phyloP scores from a whole-genome alignment of 805 yeast genomes.

The Monosporozyma yasuniensis region DNA sequence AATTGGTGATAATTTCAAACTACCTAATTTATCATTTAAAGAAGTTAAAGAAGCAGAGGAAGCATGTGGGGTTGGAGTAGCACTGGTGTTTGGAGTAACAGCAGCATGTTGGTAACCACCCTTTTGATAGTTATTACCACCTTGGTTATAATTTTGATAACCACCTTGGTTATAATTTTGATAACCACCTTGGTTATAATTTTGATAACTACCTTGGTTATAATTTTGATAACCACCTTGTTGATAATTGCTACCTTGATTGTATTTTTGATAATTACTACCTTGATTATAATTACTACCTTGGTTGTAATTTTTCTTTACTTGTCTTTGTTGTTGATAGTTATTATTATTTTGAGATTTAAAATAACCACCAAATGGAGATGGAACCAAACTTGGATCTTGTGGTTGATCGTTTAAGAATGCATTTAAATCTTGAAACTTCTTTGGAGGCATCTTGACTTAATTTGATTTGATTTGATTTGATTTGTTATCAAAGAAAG shows the following conservation, averaged over 20 bases:
- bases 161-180: slow-evolving; percentile 10
- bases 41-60: slow-evolving; percentile 70
- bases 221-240: slow-evolving; percentile 11
- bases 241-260: slow-evolving; percentile 14
- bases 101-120: slow-evolving; percentile 27
- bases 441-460: slow-evolving; percentile 20
- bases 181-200: slow-evolving; percentile 9
- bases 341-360: slow-evolving; percentile 11
- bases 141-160: slow-evolving; percentile 9
- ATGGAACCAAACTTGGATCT: slow-evolving; percentile 24
- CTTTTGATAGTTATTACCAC: slow-evolving; percentile 11
- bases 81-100: slow-evolving; percentile 30
- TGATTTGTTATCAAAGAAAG: neutral
- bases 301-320: slow-evolving; percentile 12
- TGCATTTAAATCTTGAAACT: slow-evolving; percentile 23
- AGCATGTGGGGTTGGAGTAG: slow-evolving; percentile 36
- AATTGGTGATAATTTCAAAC: slow-evolving; percentile 58
- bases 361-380: slow-evolving; percentile 30
- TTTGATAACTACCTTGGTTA: slow-evolving; percentile 9
- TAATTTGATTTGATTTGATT: neutral
- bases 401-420: slow-evolving; percentile 24
- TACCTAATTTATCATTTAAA: slow-evolving; percentile 59
- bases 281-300: slow-evolving; percentile 7
- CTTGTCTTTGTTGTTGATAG: slow-evolving; percentile 20
- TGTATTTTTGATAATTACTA: slow-evolving; percentile 4